A percentile compares a stretch with the other conserved stretches of the same genome.
Conservation (phyloP, 2,329 filamentous ascomycete species). For the Fusarium chaquense region DNA sequence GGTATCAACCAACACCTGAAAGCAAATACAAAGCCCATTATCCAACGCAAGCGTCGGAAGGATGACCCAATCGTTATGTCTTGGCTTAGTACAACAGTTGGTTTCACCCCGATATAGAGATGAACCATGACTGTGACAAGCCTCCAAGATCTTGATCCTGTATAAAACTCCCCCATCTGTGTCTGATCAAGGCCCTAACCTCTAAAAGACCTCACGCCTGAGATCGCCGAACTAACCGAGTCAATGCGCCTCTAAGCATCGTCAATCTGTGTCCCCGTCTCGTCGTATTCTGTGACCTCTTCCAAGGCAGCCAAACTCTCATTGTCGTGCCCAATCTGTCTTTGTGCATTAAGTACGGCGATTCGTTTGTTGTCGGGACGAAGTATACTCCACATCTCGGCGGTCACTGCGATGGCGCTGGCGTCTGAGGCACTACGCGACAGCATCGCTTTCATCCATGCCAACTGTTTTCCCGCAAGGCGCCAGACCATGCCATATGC, state of each 20-base stretch:
- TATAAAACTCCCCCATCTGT: neutral
- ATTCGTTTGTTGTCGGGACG: constrained; percentile 54
- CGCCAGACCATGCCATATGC: constrained; percentile 57
- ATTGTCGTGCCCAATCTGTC: constrained; percentile 36
- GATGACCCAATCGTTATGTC: neutral
- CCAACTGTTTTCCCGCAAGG: constrained; percentile 63
- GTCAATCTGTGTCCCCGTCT: constrained; percentile 48
- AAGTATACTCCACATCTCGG: constrained; percentile 53
- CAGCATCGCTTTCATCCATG: constrained; percentile 58
- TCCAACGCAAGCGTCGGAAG: constrained; percentile 14
- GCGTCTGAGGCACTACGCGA: constrained; percentile 32
- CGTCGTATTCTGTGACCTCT: constrained; percentile 49
- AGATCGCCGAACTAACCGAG: constrained; percentile 4
- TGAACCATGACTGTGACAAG: neutral
- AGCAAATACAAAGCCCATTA: constrained; percentile 20
- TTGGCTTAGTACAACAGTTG: neutral
- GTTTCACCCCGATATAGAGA: neutral
- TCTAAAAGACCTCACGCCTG: constrained; percentile 6
- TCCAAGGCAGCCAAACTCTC: constrained; percentile 45
- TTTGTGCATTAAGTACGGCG: constrained; percentile 29
- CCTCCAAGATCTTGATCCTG: neutral
- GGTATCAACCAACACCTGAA: constrained; percentile 27
- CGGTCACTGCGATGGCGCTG: constrained; percentile 51
- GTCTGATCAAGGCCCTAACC: constrained; percentile 20
- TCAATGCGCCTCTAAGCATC: constrained; percentile 45